Evolutionary conservation across 2,329 filamentous ascomycete species (phyloP).

Genomic region (Rhynchosporium secalis): DNA sequence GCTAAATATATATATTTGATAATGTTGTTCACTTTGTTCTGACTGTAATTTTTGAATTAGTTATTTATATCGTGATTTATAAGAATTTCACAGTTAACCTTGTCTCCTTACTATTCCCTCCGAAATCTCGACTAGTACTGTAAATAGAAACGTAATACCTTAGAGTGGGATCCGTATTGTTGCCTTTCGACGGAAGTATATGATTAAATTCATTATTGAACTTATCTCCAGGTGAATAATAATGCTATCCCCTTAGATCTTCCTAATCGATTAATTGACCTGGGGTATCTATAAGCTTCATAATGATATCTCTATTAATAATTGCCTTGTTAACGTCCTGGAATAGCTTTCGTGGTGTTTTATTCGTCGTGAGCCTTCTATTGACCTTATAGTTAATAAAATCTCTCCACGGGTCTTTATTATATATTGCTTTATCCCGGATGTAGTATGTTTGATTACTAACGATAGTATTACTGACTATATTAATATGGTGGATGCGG

Average conservation of each 20-base stretch:
- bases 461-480: neutral
- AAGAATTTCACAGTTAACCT: too few relatives aligned
- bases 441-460: neutral
- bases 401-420: neutral
- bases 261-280: neutral
- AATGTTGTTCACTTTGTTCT: too few relatives aligned
- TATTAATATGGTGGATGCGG: neutral
- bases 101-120: neutral
- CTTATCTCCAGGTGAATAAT: neutral
- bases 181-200: neutral
- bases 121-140: neutral
- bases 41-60: too few relatives aligned
- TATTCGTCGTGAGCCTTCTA: neutral
- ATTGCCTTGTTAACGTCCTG: neutral
- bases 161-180: neutral
- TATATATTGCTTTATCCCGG: neutral
- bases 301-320: slow-evolving; percentile 4
- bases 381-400: slow-evolving; percentile 3
- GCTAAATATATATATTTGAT: too few relatives aligned
- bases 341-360: neutral
- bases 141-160: neutral
- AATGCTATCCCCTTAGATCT: slow-evolving; percentile 1
- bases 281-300: slow-evolving; percentile 1
- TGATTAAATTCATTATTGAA: slow-evolving; percentile 5
- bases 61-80: too few relatives aligned